Conservation (phyloP, 2,329 filamentous ascomycete species). For the Fusarium floridanum region DNA sequence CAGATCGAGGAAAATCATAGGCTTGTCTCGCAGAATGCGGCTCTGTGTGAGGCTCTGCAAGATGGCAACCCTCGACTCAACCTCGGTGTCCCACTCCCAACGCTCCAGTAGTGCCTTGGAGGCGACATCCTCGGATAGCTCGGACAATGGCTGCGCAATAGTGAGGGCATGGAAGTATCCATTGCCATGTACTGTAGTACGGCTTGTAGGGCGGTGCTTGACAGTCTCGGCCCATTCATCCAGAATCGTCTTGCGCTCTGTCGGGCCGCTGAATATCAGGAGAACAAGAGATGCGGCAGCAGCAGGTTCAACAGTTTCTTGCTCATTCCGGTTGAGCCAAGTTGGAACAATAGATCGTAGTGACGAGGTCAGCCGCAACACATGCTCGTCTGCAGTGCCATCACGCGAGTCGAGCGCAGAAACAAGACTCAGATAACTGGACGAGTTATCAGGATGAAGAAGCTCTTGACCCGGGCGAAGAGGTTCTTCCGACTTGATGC, state of each 20-base stretch:
- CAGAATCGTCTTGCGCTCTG: conserved; percentile 56
- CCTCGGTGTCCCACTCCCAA: conserved; percentile 64
- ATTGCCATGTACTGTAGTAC: conserved; percentile 55
- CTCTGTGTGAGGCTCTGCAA: conserved; percentile 66
- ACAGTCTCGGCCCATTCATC: conserved; percentile 62
- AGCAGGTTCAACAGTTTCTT: conserved; percentile 62
- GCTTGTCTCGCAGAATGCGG: conserved; percentile 57
- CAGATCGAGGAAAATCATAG: conserved; percentile 58
- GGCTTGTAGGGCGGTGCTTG: conserved; percentile 49
- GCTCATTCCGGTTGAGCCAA: conserved; percentile 65
- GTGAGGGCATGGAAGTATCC: conserved; percentile 68
- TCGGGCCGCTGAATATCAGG: conserved; percentile 58
- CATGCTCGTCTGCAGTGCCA: not conserved
- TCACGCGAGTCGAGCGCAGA: conserved; percentile 33
- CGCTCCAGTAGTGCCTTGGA: conserved; percentile 61
- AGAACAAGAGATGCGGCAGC: conserved; percentile 65
- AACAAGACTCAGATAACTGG: conserved; percentile 41
- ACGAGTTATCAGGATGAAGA: conserved; percentile 37
- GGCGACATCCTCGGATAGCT: conserved; percentile 50
- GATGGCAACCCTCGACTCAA: conserved; percentile 68
- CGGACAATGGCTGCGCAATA: conserved; percentile 60
- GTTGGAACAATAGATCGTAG: conserved; percentile 53
- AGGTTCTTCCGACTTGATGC: conserved; percentile 9
- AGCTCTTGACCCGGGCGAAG: conserved; percentile 42
- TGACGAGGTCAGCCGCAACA: conserved; percentile 40